Conservation (phyloP, 805 yeast genomes). For the Pachysolen tannophilus region DNA sequence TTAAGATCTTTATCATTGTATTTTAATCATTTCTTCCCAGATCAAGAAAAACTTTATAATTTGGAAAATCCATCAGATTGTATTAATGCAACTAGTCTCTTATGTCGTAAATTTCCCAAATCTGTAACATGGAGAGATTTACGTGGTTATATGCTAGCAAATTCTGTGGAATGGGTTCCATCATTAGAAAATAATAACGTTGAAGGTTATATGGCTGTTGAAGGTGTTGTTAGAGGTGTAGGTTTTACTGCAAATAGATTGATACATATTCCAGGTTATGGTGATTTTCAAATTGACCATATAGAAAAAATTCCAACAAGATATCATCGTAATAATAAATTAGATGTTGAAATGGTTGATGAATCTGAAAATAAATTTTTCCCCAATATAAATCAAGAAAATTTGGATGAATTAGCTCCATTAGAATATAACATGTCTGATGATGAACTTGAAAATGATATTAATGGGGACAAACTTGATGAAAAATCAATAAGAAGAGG, state of each 20-base stretch:
- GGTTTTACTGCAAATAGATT: conserved; percentile 74
- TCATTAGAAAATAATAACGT: conserved; percentile 20
- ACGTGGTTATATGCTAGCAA: conserved; percentile 84
- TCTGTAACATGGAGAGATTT: conserved; percentile 86
- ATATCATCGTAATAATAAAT: conserved; percentile 7
- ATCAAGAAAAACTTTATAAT: conserved; percentile 67
- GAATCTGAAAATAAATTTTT: conserved; percentile 19
- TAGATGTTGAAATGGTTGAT: conserved; percentile 11
- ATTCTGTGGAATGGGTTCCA: conserved; percentile 38
- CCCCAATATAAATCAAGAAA: conserved; percentile 38
- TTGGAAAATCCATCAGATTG: conserved; percentile 64
- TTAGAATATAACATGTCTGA: conserved; percentile 37
- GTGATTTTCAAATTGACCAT: conserved; percentile 73
- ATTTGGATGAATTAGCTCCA: conserved; percentile 53
- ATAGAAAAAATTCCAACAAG: conserved; percentile 43
- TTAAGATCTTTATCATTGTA: conserved; percentile 56
- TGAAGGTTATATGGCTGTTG: conserved; percentile 44
- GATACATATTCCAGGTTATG: conserved; percentile 82
- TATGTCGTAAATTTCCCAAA: conserved; percentile 84
- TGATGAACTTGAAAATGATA: conserved; percentile 17
- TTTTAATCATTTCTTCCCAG: conserved; percentile 72
- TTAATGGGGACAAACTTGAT: conserved; percentile 21
- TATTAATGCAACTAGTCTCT: conserved; percentile 58
- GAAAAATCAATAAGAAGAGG: conserved; percentile 20
- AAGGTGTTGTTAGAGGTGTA: conserved; percentile 81